Conservation (phyloP, 176 grass and related monocot species). For the Triticum urartu region DNA sequence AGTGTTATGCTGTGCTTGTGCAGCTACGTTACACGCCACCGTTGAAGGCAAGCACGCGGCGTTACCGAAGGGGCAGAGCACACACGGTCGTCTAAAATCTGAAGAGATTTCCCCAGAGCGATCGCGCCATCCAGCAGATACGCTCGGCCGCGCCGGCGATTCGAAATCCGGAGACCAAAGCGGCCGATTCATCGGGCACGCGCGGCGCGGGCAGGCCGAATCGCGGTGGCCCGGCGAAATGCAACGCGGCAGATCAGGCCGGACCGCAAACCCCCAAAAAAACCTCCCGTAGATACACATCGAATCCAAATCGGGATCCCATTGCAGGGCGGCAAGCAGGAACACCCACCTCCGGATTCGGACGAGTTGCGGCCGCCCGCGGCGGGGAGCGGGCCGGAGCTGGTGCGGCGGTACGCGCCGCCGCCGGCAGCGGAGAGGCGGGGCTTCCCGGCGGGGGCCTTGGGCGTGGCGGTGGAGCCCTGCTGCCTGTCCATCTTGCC, state of each 20-base stretch:
- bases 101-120: background rate
- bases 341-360: constrained; percentile 62
- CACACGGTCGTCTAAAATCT: no score
- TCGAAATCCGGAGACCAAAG: background rate
- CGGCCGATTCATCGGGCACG: background rate
- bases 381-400: constrained; percentile 56
- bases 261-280: background rate
- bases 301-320: constrained; percentile 42
- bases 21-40: background rate
- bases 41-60: background rate
- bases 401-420: constrained; percentile 53
- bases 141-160: background rate
- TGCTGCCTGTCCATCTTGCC: constrained; percentile 73
- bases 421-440: constrained; percentile 44
- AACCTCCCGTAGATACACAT: background rate
- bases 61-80: background rate
- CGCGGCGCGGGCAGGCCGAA: background rate
- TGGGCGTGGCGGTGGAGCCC: constrained; percentile 60
- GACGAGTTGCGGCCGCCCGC: constrained; percentile 23
- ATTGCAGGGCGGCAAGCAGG: no score
- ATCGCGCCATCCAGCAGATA: background rate
- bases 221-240: background rate
- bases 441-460: constrained; percentile 59
- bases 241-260: constrained; percentile 46
- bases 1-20: background rate